A percentile compares a stretch with the other conserved stretches of the same genome.
phyloP scores from a whole-genome alignment of 2,329 filamentous ascomycete genomes.

The Cladophialophora yegresii region DNA sequence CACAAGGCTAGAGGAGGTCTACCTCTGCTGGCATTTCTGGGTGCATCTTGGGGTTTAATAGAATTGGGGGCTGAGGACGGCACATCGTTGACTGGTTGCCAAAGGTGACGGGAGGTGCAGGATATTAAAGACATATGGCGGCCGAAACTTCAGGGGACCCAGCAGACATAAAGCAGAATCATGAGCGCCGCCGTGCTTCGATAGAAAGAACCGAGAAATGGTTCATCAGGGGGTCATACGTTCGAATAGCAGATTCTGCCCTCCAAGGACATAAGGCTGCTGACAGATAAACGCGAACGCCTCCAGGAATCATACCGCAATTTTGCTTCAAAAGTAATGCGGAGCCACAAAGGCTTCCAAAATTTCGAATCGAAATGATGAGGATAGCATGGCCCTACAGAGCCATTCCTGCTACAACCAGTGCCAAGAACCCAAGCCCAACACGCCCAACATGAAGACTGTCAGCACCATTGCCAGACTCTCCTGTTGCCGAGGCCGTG shows the following conservation, averaged over 20 bases:
- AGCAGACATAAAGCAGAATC: background rate
- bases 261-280: conserved; percentile 5
- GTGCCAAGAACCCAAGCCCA: conserved; percentile 32
- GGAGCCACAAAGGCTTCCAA: background rate
- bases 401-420: conserved; percentile 34
- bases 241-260: background rate
- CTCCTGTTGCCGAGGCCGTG: conserved; percentile 21
- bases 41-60: background rate
- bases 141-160: background rate
- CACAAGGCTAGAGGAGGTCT: background rate
- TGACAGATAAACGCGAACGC: background rate
- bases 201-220: background rate
- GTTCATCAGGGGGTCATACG: background rate
- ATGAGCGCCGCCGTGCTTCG: background rate
- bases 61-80: background rate
- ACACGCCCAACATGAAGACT: conserved; percentile 22
- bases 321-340: conserved; percentile 9
- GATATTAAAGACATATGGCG: background rate
- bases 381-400: conserved; percentile 20
- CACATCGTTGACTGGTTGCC: background rate
- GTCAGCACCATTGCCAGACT: conserved; percentile 25
- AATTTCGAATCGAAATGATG: conserved; percentile 2
- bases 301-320: conserved; percentile 4
- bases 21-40: background rate
- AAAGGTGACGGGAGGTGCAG: background rate